A percentile compares a stretch with the other conserved stretches of the same genome.
Conservation (phyloP, 768 basidiomycete genomes). For the Leccinum obscurum region DNA sequence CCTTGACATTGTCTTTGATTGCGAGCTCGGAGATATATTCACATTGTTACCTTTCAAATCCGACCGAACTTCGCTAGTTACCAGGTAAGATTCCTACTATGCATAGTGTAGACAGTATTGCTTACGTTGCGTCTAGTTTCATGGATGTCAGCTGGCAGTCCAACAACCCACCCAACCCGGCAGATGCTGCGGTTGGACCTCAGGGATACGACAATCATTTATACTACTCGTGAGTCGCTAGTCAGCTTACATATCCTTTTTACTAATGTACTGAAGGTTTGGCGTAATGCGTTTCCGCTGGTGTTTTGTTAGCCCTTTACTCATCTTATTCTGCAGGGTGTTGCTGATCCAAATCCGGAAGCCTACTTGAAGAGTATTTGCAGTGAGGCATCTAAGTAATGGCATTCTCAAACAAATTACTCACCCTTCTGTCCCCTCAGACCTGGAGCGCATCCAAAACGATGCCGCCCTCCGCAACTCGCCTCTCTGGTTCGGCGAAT, state of each 20-base stretch:
- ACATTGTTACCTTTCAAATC: slow-evolving; percentile 21
- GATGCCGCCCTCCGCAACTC: slow-evolving; percentile 46
- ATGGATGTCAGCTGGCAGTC: slow-evolving; percentile 83
- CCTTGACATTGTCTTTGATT: slow-evolving; percentile 24
- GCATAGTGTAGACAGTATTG: background rate
- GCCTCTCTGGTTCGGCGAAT: slow-evolving; percentile 60
- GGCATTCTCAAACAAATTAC: background rate
- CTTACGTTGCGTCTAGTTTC: slow-evolving; percentile 48
- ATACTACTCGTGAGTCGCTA: slow-evolving; percentile 61
- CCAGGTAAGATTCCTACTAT: slow-evolving; percentile 35
- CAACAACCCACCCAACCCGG: slow-evolving; percentile 69
- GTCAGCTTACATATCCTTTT: background rate
- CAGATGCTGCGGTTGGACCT: slow-evolving; percentile 65
- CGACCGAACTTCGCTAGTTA: slow-evolving; percentile 31
- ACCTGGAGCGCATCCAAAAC: slow-evolving; percentile 54
- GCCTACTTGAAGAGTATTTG: slow-evolving; percentile 71
- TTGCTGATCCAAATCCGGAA: slow-evolving; percentile 60
- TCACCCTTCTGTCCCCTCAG: slow-evolving; percentile 35
- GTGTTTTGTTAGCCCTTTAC: background rate
- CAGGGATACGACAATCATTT: slow-evolving; percentile 79
- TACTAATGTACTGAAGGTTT: slow-evolving; percentile 41
- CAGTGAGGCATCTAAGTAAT: slow-evolving; percentile 45
- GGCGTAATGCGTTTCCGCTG: slow-evolving; percentile 44
- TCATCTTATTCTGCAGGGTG: slow-evolving; percentile 47
- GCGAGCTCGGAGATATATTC: slow-evolving; percentile 25